Conservation (phyloP, 306 rosid genomes). For the Arachis stenosperma region DNA sequence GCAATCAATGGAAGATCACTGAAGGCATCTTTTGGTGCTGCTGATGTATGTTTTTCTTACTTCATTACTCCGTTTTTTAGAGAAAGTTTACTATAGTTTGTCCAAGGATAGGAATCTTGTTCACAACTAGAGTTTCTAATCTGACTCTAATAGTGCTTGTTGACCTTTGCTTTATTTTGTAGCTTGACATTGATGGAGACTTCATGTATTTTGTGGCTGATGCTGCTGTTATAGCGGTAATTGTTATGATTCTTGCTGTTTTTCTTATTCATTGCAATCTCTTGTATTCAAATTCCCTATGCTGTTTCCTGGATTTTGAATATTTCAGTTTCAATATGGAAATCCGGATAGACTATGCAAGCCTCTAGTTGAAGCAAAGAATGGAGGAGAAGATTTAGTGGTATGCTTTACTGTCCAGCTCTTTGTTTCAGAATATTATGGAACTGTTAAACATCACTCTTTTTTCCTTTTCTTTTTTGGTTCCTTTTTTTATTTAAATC, state of each 20-base stretch:
- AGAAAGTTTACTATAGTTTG: constrained; percentile 26
- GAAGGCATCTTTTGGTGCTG: constrained; percentile 71
- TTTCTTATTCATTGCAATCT: constrained; percentile 1
- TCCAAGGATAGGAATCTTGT: neutral
- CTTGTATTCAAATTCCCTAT: constrained; percentile 28
- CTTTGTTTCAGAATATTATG: constrained; percentile 31
- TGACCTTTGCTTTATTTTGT: constrained; percentile 49
- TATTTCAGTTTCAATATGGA: constrained; percentile 93
- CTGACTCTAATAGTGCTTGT: constrained; percentile 7
- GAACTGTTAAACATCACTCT: constrained; percentile 10
- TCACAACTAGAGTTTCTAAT: constrained; percentile 17
- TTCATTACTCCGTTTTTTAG: constrained; percentile 30
- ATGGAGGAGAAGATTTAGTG: constrained; percentile 78
- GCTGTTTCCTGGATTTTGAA: constrained; percentile 28
- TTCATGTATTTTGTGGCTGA: constrained; percentile 87
- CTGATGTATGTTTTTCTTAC: constrained; percentile 58
- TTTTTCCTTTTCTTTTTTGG: neutral
- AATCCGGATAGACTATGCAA: constrained; percentile 84
- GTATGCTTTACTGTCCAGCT: constrained; percentile 55
- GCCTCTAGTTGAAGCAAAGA: constrained; percentile 86
- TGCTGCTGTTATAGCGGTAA: constrained; percentile 80
- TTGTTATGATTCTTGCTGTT: constrained; percentile 32
- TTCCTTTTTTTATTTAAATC: too few species aligned
- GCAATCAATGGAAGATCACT: constrained; percentile 51
- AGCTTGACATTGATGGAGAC: constrained; percentile 89